Evolutionary conservation across 768 basidiomycete species (phyloP).

Genomic region (Naematelia aurantialba): DNA sequence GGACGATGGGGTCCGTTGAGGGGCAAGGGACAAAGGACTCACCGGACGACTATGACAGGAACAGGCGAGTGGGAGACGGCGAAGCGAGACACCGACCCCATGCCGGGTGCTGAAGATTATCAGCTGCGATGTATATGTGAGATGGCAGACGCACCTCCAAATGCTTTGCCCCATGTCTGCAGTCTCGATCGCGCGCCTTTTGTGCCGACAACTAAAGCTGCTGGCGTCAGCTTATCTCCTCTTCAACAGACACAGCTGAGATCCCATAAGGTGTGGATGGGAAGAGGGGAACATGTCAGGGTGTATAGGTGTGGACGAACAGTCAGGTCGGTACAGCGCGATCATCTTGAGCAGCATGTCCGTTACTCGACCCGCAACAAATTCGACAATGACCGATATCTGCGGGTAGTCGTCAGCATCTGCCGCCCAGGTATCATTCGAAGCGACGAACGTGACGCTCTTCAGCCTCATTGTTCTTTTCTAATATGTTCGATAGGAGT

Average conservation of each 20-base stretch:
- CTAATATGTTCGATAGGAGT: slow-evolving; percentile 73
- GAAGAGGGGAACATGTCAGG: neutral
- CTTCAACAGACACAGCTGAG: slow-evolving; percentile 1
- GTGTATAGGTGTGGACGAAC: slow-evolving; percentile 22
- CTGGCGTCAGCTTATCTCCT: slow-evolving; percentile 1
- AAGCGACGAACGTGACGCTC: slow-evolving; percentile 63
- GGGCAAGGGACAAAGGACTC: slow-evolving; percentile 10
- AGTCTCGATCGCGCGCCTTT: slow-evolving; percentile 64
- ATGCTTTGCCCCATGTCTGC: slow-evolving; percentile 58
- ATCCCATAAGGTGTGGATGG: neutral
- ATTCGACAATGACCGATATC: slow-evolving; percentile 89
- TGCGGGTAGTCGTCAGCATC: slow-evolving; percentile 37
- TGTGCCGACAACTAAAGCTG: slow-evolving; percentile 81
- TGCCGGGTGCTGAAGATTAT: slow-evolving; percentile 53
- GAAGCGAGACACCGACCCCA: slow-evolving; percentile 64
- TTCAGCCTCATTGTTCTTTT: slow-evolving; percentile 72
- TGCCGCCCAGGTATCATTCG: neutral
- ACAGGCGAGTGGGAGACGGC: slow-evolving; percentile 89
- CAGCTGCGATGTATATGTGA: neutral
- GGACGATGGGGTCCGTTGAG: neutral
- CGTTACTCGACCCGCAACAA: slow-evolving; percentile 84
- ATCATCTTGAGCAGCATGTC: slow-evolving; percentile 88
- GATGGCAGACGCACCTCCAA: slow-evolving; percentile 47
- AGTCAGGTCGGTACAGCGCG: slow-evolving; percentile 57
- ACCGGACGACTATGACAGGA: slow-evolving; percentile 87